phyloP scores from a whole-genome alignment of 495 filamentous ascomycete species.

The Penicillium daleae region DNA sequence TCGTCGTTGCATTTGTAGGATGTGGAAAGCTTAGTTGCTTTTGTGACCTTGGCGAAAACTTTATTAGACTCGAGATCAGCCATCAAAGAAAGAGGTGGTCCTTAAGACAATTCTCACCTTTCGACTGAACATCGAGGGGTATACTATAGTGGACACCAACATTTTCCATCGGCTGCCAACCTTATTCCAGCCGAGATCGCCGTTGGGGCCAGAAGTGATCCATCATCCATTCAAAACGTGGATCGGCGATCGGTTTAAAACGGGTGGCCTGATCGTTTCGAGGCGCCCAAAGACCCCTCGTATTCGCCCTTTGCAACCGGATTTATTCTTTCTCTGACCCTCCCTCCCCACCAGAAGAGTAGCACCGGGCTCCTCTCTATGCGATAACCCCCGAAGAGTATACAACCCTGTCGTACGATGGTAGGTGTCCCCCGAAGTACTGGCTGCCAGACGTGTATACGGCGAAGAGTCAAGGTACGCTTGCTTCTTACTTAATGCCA shows the following conservation, averaged over 20 bases:
- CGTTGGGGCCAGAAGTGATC: neutral
- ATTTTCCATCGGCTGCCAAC: no score
- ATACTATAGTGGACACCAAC: no score
- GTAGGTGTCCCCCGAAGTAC: constrained; percentile 14
- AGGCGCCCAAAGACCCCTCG: neutral
- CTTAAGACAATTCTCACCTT: neutral
- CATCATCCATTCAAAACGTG: neutral
- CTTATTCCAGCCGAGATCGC: neutral
- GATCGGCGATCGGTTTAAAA: neutral
- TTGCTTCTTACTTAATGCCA: neutral
- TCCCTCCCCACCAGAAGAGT: neutral
- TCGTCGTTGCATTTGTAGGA: neutral
- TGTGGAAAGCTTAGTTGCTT: neutral
- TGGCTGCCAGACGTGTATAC: constrained; percentile 8
- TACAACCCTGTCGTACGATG: neutral
- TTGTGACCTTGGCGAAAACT: neutral
- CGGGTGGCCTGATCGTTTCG: neutral
- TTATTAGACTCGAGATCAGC: neutral
- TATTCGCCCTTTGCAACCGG: constrained; percentile 1
- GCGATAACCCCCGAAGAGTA: neutral
- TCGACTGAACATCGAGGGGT: neutral
- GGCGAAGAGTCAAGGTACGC: constrained; percentile 10
- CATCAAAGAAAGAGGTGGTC: neutral
- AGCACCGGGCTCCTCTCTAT: neutral
- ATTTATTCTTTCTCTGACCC: constrained; percentile 1